These are phyloP conservation scores for Entomophthora muscae DNA, from an alignment of 371 early-diverging fungal species.

Conservation along the genomic window DNA sequence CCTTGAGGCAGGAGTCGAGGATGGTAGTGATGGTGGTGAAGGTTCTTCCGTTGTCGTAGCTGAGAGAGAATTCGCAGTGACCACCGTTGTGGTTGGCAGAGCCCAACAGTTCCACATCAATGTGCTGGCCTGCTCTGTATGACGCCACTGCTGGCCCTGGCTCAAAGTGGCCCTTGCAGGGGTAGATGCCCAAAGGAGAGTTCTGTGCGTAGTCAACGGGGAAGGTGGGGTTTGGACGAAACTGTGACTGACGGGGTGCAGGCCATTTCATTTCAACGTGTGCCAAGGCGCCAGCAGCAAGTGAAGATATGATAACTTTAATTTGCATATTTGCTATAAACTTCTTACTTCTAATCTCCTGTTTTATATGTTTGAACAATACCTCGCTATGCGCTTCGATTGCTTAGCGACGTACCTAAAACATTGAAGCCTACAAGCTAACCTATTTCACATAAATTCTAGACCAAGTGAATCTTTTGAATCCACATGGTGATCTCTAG, in stretches of 20 bases:
- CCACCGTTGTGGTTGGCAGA: constrained; percentile 28
- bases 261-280: constrained; percentile 10
- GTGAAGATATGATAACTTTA: neutral
- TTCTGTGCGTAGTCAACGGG: constrained; percentile 6
- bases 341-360: too few relatives aligned
- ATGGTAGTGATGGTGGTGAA: constrained; percentile 28
- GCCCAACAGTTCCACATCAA: neutral
- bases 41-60: constrained; percentile 35
- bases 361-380: too few relatives aligned
- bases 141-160: neutral
- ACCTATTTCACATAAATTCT: too few relatives aligned
- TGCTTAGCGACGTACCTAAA: too few relatives aligned
- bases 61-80: constrained; percentile 45
- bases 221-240: neutral
- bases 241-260: constrained; percentile 8
- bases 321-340: too few relatives aligned
- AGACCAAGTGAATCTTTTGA: too few relatives aligned
- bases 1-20: neutral
- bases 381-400: too few relatives aligned
- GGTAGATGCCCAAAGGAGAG: constrained; percentile 5
- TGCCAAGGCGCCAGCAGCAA: neutral
- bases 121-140: neutral
- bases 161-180: constrained; percentile 7
- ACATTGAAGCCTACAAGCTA: too few relatives aligned
- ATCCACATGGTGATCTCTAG: too few relatives aligned